Evolutionary conservation across 2,329 filamentous ascomycete species (phyloP), one percentile per base, ranked within the genome.

Genomic region (Penicillium sp.): DNA sequence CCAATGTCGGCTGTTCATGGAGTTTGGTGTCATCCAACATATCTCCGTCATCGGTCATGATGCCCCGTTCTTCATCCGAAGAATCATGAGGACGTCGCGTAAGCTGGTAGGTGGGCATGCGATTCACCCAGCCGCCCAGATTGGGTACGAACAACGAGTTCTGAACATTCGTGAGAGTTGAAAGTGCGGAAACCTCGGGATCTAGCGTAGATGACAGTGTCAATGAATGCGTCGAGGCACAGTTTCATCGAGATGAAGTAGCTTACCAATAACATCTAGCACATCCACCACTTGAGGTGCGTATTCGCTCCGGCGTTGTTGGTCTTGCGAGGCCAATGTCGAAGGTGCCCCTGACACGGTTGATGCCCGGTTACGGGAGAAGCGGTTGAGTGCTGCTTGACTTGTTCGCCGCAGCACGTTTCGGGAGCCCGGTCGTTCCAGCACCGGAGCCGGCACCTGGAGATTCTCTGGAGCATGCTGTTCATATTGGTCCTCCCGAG

Each of bases 81-180:
- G 67, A 23, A 23, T 23, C 20, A 3, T 3, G 70, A 18, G 64
- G 73, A 31, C 72, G 72, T 20, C 79, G 78, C 5, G 83, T 83
- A 6, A 93, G 75, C 37, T 82, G 82, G 66, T 93, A 95, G 0
- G 88, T 90, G 1, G 89, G 88, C 52, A 84, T 78, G 42, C 89
- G 81, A 62, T 95, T 93, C 43, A 95, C 60, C 59, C 82, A 83
- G 50, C 78, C 75, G 35, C 89, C 89, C n/a, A 95, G 75, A 56
- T 90, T 85, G 0, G 89, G 89, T 1, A 95, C 75, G 69, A 95
- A 95, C 8, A 95, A 81, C 0, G 89, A 93, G 66, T 95, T 95
- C 63, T 95, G 89, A 18, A 95, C 84, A 62, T 95, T 95, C 38
- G 88, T 95, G 8, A 95, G 79, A 12, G 88, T 92, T 0, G 88